Base-by-base conservation (phyloP, 495 filamentous ascomycete genomes). In the Penicillium dipodomyicola region DNA sequence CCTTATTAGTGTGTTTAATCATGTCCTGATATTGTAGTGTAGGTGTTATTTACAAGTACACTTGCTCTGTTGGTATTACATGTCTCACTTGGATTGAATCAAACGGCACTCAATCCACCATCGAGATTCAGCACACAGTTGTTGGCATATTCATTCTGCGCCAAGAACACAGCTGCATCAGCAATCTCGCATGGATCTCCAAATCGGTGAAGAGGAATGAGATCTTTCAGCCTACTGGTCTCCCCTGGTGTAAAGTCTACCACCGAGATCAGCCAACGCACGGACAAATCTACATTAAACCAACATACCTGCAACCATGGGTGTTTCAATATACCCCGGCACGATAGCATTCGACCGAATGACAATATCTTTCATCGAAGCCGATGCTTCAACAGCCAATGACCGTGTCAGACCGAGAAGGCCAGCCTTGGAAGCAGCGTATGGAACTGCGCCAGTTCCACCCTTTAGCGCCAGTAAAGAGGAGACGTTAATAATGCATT, bases 101-200 rank as follows among this genome's bases (percentile, higher is more conserved):
- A 89, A 19, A 79, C 72, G 14, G 87, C 88, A 62, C 89, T 91
- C 52, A 92, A 64, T 1, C 91, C 91, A 17, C 91, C 91, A 67
- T 95, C 91, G n/a, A 96, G 77, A 63, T 90, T 92, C 9, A 96
- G 77, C 25, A 92, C 80, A 71, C 89, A 92, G 54, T 92, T 92
- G 64, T 92, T 91, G 9, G 89, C 86, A 67, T 92, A 96, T 43
- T 82, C 67, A 69, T 91, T 94, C 29, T 74, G 77, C n/a, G 83
- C 86, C 17, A 96, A 80, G 68, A 94, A 95, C 29, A 84, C 69
- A 42, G 85, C 90, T 45, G 90, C 90, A 57, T 91, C 86, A n/a
- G 90, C 90, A 27, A 95, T 79, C 62, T 96, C 91, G 5, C 80
- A 74, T 12, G 80, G 70, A 8, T 77, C 69, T 11, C 90, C 91